These are phyloP conservation scores for Penicillium malachiteum DNA, from an alignment of 495 filamentous ascomycete genomes.

Conservation along the genomic window DNA sequence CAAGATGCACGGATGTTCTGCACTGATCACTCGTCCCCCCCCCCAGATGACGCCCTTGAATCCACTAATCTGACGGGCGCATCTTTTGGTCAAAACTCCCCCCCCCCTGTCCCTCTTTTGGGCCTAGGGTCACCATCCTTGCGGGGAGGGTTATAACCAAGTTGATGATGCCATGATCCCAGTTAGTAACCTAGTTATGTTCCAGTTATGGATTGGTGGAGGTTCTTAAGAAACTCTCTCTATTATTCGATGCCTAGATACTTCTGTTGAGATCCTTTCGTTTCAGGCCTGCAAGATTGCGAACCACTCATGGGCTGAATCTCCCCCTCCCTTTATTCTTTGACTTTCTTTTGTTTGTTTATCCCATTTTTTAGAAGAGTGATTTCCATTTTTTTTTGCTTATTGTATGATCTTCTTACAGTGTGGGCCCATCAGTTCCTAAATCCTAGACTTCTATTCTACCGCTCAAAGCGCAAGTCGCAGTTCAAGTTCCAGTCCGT, in stretches of 20 bases:
- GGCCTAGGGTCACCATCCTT: background rate
- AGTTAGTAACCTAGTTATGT: no score
- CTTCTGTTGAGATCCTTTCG: background rate
- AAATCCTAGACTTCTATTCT: background rate
- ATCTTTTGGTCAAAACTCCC: background rate
- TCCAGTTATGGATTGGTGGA: no score
- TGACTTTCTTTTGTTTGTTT: slow-evolving; percentile 4
- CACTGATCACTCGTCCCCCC: slow-evolving; percentile 27
- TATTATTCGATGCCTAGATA: no score
- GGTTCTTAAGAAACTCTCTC: no score
- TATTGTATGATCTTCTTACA: background rate
- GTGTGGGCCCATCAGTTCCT: background rate
- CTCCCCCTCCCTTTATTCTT: background rate
- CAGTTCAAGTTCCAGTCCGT: no score
- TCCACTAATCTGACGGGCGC: background rate
- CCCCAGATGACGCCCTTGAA: slow-evolving; percentile 22
- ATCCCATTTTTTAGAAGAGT: background rate
- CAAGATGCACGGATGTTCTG: slow-evolving; percentile 22
- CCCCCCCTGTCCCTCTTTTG: background rate
- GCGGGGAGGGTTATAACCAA: background rate
- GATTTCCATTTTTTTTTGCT: background rate
- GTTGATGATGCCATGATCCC: slow-evolving; percentile 2
- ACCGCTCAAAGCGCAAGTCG: slow-evolving; percentile 10
- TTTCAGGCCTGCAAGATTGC: background rate
- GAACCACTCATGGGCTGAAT: background rate